Conservation (phyloP, 495 filamentous ascomycete genomes). For the Penicillium simplicissimum region DNA sequence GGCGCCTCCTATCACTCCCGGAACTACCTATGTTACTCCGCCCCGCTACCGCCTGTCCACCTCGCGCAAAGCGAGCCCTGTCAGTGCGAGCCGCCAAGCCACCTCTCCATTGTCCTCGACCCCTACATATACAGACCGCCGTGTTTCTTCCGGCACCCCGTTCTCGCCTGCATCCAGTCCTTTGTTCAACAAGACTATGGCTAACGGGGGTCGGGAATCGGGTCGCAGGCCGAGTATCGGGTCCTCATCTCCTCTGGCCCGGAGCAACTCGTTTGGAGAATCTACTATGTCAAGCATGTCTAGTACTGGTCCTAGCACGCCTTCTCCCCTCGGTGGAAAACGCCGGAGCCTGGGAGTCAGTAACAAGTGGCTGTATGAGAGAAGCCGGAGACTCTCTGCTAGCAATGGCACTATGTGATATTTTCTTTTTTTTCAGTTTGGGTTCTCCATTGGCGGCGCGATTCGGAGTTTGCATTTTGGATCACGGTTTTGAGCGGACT, state of each 20-base stretch:
- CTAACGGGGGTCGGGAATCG: slow-evolving; percentile 48
- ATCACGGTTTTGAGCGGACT: slow-evolving; percentile 11
- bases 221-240: slow-evolving; percentile 65
- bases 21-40: slow-evolving; percentile 72
- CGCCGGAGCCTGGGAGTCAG: slow-evolving; percentile 72
- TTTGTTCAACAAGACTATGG: slow-evolving; percentile 67
- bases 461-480: slow-evolving; percentile 16
- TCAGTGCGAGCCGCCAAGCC: slow-evolving; percentile 48
- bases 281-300: slow-evolving; percentile 14
- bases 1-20: slow-evolving; percentile 62
- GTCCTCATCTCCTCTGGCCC: slow-evolving; percentile 38
- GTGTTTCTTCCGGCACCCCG: slow-evolving; percentile 37
- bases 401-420: slow-evolving; percentile 43
- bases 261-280: slow-evolving; percentile 51
- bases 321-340: slow-evolving; percentile 62
- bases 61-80: slow-evolving; percentile 52
- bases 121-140: slow-evolving; percentile 43
- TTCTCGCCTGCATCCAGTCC: slow-evolving; percentile 62
- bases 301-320: slow-evolving; percentile 54
- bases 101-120: slow-evolving; percentile 53
- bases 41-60: slow-evolving; percentile 82
- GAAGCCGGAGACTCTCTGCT: slow-evolving; percentile 48
- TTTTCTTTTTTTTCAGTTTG: slow-evolving; percentile 9
- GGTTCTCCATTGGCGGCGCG: slow-evolving; percentile 11
- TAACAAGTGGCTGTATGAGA: slow-evolving; percentile 92